Conservation (phyloP, 2,329 filamentous ascomycete genomes). For the Fusarium chaquense region DNA sequence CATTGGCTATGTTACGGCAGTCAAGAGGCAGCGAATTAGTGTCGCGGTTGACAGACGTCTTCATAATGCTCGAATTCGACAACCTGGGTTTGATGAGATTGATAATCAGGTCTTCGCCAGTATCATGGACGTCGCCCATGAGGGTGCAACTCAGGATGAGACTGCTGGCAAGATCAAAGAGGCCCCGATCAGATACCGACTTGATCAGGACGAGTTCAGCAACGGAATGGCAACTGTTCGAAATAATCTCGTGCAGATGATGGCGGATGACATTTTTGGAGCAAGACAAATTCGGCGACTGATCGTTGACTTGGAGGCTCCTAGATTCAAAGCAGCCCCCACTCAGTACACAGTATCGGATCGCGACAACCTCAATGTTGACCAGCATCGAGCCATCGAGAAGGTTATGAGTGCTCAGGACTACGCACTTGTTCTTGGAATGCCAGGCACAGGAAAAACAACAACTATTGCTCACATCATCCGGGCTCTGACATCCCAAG, state of each 20-base stretch:
- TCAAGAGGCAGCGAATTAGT: constrained; percentile 80
- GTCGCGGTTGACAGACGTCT: constrained; percentile 92
- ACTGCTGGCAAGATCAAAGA: constrained; percentile 65
- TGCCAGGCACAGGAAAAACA: constrained; percentile 98
- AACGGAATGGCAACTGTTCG: constrained; percentile 96
- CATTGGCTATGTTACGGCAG: constrained; percentile 87
- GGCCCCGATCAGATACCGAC: constrained; percentile 76
- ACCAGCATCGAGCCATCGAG: constrained; percentile 86
- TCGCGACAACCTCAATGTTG: constrained; percentile 80
- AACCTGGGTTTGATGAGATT: constrained; percentile 78
- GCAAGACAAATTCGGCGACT: constrained; percentile 80
- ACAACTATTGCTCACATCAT: constrained; percentile 99
- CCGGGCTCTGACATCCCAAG: constrained; percentile 84
- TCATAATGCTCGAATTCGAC: constrained; percentile 84
- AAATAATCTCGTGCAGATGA: constrained; percentile 93
- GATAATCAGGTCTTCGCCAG: constrained; percentile 89
- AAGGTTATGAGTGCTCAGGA: constrained; percentile 97
- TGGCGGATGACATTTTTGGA: constrained; percentile 81
- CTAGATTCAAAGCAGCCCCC: constrained; percentile 76
- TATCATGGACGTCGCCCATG: constrained; percentile 83
- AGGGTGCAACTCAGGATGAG: constrained; percentile 65
- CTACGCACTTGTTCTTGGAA: constrained; percentile 96
- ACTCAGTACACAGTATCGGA: constrained; percentile 73
- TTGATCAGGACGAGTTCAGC: constrained; percentile 98
- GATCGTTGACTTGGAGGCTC: constrained; percentile 80